Conservation (phyloP, 768 basidiomycete species). For the Collybia nuda region DNA sequence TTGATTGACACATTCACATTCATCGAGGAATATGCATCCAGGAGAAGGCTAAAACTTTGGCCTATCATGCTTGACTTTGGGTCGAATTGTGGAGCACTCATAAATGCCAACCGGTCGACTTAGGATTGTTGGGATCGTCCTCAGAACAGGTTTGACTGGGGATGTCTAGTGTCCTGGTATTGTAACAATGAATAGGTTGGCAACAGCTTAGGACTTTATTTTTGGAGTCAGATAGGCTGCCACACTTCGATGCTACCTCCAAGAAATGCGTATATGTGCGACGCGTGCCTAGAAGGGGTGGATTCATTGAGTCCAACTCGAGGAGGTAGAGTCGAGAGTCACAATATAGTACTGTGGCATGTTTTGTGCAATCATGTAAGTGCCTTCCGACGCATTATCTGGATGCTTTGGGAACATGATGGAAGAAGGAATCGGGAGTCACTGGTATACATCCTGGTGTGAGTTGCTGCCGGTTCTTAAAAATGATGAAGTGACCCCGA, state of each 20-base stretch:
- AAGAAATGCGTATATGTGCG: slow-evolving; percentile 3
- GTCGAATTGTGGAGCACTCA: too few species aligned
- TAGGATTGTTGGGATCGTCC: too few species aligned
- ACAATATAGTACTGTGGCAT: slow-evolving; percentile 8
- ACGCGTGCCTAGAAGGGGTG: slow-evolving; percentile 12
- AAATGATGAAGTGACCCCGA: too few species aligned
- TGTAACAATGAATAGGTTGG: too few species aligned
- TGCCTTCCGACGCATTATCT: slow-evolving; percentile 14
- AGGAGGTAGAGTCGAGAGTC: slow-evolving; percentile 11
- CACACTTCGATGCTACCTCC: slow-evolving; percentile 11
- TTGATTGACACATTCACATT: too few species aligned
- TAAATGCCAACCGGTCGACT: too few species aligned
- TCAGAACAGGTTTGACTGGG: too few species aligned
- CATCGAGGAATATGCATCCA: too few species aligned
- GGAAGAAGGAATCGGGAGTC: slow-evolving; percentile 16
- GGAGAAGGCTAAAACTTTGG: too few species aligned
- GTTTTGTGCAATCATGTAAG: slow-evolving; percentile 12
- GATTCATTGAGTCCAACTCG: slow-evolving; percentile 12
- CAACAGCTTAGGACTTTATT: not conserved
- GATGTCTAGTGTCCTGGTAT: too few species aligned
- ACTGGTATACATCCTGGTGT: slow-evolving; percentile 11
- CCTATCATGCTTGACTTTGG: too few species aligned
- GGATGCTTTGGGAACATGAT: too few species aligned
- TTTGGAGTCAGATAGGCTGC: slow-evolving; percentile 6
- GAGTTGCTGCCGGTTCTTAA: not conserved